phyloP scores from a whole-genome alignment of 2,329 filamentous ascomycete genomes.

The Phialocephala subalpina region DNA sequence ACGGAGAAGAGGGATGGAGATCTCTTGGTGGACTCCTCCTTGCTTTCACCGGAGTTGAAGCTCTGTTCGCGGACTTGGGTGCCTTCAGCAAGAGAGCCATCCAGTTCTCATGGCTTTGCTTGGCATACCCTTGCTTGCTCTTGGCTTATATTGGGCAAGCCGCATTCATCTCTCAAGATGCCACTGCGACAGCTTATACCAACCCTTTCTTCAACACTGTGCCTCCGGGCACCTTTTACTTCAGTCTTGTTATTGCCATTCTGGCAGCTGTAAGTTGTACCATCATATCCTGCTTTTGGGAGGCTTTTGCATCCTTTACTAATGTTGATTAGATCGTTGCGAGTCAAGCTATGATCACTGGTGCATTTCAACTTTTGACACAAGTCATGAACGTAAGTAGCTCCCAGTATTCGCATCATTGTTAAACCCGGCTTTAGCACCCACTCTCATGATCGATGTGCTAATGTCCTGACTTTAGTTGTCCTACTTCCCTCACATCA shows the following conservation, averaged over 20 bases:
- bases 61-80: slow-evolving; percentile 79
- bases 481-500: slow-evolving; percentile 77
- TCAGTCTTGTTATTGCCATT: slow-evolving; percentile 72
- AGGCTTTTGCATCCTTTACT: neutral
- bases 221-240: slow-evolving; percentile 73
- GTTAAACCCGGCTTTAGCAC: neutral
- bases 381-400: slow-evolving; percentile 71
- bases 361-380: slow-evolving; percentile 71
- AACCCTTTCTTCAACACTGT: slow-evolving; percentile 80
- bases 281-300: neutral
- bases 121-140: slow-evolving; percentile 71
- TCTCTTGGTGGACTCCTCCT: slow-evolving; percentile 76
- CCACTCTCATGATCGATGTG: neutral
- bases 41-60: slow-evolving; percentile 81
- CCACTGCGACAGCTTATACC: slow-evolving; percentile 63
- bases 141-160: slow-evolving; percentile 67
- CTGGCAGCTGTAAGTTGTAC: slow-evolving; percentile 58
- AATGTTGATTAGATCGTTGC: slow-evolving; percentile 63
- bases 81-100: slow-evolving; percentile 76
- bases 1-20: slow-evolving; percentile 67
- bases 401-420: slow-evolving; percentile 37
- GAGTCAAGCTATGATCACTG: slow-evolving; percentile 81
- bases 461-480: neutral
- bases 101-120: slow-evolving; percentile 75
- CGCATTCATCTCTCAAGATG: slow-evolving; percentile 69